Conservation (phyloP, 148 eudicot genomes). For the Talinum fruticosum region DNA sequence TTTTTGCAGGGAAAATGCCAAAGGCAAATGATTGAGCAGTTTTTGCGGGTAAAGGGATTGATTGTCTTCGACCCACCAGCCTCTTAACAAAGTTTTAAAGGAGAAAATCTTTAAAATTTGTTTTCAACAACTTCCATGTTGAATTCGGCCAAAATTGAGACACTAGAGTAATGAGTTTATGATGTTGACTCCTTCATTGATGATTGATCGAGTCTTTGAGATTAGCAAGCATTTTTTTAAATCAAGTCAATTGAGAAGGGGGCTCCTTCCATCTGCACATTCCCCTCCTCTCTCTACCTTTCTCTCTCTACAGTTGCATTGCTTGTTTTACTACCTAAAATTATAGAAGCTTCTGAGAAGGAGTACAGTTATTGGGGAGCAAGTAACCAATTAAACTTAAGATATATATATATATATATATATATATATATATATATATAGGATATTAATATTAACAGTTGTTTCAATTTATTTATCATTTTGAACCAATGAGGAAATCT, state of each 20-base stretch:
- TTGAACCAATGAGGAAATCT: too few relatives aligned
- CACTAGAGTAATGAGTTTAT: neutral
- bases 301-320: neutral
- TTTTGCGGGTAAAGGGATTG: neutral
- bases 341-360: neutral
- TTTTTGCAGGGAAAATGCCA: neutral
- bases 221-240: neutral
- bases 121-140: neutral
- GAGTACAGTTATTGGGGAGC: too few relatives aligned
- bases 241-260: neutral
- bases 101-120: neutral
- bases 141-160: conserved; percentile 1
- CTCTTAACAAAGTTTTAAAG: neutral
- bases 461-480: too few relatives aligned
- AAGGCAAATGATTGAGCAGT: neutral
- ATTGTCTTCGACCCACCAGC: conserved; percentile 12
- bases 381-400: too few relatives aligned
- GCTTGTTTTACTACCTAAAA: neutral
- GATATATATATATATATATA: too few relatives aligned
- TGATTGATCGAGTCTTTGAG: neutral
- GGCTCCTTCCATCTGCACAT: neutral
- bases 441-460: too few relatives aligned
- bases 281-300: neutral
- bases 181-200: neutral
- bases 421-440: too few relatives aligned